phyloP scores from a whole-genome alignment of 148 eudicot genomes.

The Arctostaphylos glauca region DNA sequence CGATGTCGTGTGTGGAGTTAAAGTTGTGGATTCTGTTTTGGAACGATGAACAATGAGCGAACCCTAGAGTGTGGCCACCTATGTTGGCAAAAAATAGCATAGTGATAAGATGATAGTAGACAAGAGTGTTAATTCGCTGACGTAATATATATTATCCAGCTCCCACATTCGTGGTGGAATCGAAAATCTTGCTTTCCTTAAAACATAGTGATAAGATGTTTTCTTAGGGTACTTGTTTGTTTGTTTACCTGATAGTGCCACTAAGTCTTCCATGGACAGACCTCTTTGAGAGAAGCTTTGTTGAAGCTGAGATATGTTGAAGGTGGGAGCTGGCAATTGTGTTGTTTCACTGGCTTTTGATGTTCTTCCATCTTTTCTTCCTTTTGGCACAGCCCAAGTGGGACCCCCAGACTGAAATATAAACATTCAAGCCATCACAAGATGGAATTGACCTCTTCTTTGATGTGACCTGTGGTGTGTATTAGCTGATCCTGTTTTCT shows the following conservation, averaged over 20 bases:
- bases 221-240: neutral
- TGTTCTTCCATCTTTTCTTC: slow-evolving; percentile 86
- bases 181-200: neutral
- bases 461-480: neutral
- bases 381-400: slow-evolving; percentile 82
- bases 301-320: slow-evolving; percentile 84
- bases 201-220: neutral
- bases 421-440: neutral
- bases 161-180: neutral
- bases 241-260: slow-evolving; percentile 79
- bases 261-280: slow-evolving; percentile 62
- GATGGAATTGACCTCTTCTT: slow-evolving; percentile 1
- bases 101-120: neutral
- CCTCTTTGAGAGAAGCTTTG: slow-evolving; percentile 78
- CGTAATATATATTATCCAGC: neutral
- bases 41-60: slow-evolving; percentile 90
- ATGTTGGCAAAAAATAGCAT: neutral
- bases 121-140: neutral
- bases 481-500: too few species aligned
- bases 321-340: slow-evolving; percentile 75
- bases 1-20: slow-evolving; percentile 47
- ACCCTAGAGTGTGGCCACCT: slow-evolving; percentile 94
- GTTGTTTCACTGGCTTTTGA: slow-evolving; percentile 73
- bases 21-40: slow-evolving; percentile 61
- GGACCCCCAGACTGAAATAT: slow-evolving; percentile 73